Conservation (phyloP, 2,329 filamentous ascomycete genomes). For the Clonostachys sp. region DNA sequence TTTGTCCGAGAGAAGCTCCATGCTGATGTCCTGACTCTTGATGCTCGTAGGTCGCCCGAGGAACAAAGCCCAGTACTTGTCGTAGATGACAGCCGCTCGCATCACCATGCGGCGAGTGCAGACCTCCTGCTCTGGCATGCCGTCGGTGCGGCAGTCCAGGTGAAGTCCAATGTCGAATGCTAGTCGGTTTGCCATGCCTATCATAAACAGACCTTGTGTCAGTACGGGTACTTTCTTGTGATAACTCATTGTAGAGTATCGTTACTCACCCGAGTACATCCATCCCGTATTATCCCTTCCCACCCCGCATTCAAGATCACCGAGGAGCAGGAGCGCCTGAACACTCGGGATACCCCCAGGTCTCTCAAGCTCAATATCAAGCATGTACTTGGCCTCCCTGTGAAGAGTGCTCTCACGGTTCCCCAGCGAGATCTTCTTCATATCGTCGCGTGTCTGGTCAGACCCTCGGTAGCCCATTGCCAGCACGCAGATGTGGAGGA, state of each 20-base stretch:
- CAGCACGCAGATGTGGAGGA: conserved; percentile 45
- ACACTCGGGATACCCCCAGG: conserved; percentile 47
- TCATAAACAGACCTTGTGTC: not conserved
- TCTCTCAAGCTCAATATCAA: conserved; percentile 46
- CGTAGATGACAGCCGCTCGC: conserved; percentile 46
- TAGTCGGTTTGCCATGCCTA: conserved; percentile 36
- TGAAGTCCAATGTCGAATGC: conserved; percentile 45
- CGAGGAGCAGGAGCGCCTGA: conserved; percentile 44
- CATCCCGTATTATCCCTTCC: conserved; percentile 49
- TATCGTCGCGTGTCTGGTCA: conserved; percentile 41
- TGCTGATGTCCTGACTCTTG: conserved; percentile 44
- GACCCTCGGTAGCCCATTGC: conserved; percentile 48
- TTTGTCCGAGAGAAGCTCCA: conserved; percentile 38
- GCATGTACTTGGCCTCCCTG: conserved; percentile 47
- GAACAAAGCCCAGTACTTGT: conserved; percentile 52
- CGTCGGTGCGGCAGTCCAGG: conserved; percentile 33
- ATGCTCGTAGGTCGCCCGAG: conserved; percentile 48
- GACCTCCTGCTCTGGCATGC: conserved; percentile 38
- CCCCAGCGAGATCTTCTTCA: conserved; percentile 38
- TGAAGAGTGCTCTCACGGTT: conserved; percentile 47
- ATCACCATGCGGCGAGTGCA: conserved; percentile 45
- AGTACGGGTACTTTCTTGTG: not conserved
- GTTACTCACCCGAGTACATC: conserved; percentile 43
- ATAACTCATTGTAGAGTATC: not conserved
- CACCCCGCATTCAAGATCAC: conserved; percentile 48